A percentile compares a stretch with the other conserved stretches of the same genome.
phyloP scores from a whole-genome alignment of 2,329 filamentous ascomycete genomes.

The Paecilomyces niveus region DNA sequence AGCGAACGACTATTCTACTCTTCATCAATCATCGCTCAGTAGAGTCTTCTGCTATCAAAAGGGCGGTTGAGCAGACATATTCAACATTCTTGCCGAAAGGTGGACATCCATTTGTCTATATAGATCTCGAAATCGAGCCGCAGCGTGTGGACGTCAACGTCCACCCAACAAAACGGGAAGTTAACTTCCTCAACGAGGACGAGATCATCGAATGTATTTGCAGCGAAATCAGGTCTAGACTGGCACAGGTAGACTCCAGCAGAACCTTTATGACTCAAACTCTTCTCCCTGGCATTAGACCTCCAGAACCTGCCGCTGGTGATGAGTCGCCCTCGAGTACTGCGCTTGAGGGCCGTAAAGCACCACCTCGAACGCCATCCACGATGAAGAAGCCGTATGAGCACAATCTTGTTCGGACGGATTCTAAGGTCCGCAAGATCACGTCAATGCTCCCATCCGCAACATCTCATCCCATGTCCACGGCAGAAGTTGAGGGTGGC shows the following conservation, averaged over 20 bases:
- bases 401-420: constrained; percentile 85
- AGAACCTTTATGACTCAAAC: constrained; percentile 93
- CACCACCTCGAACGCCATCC: constrained; percentile 28
- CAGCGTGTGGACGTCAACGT: constrained; percentile 93
- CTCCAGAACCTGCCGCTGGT: constrained; percentile 37
- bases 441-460: constrained; percentile 82
- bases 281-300: constrained; percentile 61
- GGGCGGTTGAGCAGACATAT: constrained; percentile 86
- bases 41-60: constrained; percentile 81
- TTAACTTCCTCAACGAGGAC: constrained; percentile 96
- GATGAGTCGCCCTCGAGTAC: constrained; percentile 6
- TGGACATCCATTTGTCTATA: constrained; percentile 87
- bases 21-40: constrained; percentile 97
- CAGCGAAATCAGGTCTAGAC: constrained; percentile 65
- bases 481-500: constrained; percentile 29
- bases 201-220: constrained; percentile 88
- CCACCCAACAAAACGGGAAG: constrained; percentile 92
- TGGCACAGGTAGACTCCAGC: constrained; percentile 86
- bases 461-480: constrained; percentile 24
- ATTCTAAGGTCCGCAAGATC: constrained; percentile 84
- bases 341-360: constrained; percentile 24
- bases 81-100: constrained; percentile 82
- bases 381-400: constrained; percentile 58
- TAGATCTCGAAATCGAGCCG: constrained; percentile 88
- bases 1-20: constrained; percentile 76